phyloP scores from a whole-genome alignment of 225 moss, liverwort and hornwort genomes.

The Ulota crispa region DNA sequence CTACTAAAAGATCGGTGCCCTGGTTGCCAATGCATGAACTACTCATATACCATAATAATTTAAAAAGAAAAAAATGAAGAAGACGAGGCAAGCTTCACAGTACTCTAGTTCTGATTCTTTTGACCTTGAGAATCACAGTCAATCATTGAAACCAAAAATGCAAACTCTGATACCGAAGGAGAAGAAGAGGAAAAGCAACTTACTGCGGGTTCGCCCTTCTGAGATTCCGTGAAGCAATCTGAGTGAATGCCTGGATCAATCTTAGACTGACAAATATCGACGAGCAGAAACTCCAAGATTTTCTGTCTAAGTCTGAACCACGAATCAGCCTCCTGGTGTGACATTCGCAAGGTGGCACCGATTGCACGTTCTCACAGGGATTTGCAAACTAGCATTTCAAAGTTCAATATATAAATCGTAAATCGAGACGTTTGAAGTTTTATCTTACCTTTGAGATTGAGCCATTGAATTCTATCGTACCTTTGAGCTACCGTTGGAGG shows the following conservation, averaged over 20 bases:
- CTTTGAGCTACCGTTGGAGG: no score
- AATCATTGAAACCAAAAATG: not conserved
- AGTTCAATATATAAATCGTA: no score
- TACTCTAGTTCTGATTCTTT: not conserved
- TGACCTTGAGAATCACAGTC: not conserved
- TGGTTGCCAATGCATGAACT: constrained; percentile 8
- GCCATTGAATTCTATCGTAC: no score
- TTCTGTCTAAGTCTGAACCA: not conserved
- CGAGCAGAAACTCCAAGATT: constrained; percentile 17
- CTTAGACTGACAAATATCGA: constrained; percentile 27
- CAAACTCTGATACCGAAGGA: not conserved
- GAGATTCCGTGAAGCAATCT: constrained; percentile 24
- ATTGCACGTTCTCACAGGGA: no score
- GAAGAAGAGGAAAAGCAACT: not conserved
- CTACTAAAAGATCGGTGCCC: not conserved
- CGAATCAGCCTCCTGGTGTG: not conserved
- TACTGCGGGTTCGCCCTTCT: not conserved
- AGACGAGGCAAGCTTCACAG: not conserved
- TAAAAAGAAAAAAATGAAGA: no score
- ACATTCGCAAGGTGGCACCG: no score
- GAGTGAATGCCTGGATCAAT: constrained; percentile 27
- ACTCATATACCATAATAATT: not conserved
- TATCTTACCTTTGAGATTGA: no score
- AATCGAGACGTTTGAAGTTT: no score
- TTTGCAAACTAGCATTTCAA: no score